Conservation (phyloP, 1,284 basidiomycete genomes). For the Marasmius oreades region DNA sequence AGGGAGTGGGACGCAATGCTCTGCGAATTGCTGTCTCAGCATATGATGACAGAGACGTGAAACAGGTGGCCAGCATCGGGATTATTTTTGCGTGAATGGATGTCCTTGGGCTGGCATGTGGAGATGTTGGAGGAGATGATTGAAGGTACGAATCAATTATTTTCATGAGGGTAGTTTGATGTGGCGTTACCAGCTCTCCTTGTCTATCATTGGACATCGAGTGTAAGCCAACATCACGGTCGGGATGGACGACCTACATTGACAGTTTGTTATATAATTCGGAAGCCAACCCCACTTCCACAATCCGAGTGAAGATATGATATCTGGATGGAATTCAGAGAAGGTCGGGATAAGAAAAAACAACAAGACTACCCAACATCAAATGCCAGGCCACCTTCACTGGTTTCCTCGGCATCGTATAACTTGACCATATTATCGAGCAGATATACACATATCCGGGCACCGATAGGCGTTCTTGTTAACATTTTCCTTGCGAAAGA, state of each 20-base stretch:
- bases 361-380: conserved; percentile 58
- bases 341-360: conserved; percentile 6
- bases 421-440: conserved; percentile 66
- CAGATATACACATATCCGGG: conserved; percentile 56
- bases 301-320: conserved; percentile 49
- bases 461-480: conserved; percentile 47
- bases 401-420: conserved; percentile 61
- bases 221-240: background rate
- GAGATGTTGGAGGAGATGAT: conserved; percentile 27
- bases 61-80: conserved; percentile 47
- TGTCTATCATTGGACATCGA: conserved; percentile 34
- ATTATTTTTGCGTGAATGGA: conserved; percentile 40
- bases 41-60: conserved; percentile 53
- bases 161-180: conserved; percentile 83
- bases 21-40: conserved; percentile 47
- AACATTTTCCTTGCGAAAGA: conserved; percentile 44
- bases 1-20: conserved; percentile 28
- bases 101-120: conserved; percentile 25
- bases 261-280: conserved; percentile 47
- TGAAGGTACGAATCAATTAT: conserved; percentile 80
- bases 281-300: conserved; percentile 47
- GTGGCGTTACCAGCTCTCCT: conserved; percentile 75
- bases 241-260: conserved; percentile 36
- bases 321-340: conserved; percentile 36
- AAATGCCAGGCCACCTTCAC: conserved; percentile 62